phyloP scores from a whole-genome alignment of 192 early-diverging fungal genomes.

The Umbelopsis ramanniana region DNA sequence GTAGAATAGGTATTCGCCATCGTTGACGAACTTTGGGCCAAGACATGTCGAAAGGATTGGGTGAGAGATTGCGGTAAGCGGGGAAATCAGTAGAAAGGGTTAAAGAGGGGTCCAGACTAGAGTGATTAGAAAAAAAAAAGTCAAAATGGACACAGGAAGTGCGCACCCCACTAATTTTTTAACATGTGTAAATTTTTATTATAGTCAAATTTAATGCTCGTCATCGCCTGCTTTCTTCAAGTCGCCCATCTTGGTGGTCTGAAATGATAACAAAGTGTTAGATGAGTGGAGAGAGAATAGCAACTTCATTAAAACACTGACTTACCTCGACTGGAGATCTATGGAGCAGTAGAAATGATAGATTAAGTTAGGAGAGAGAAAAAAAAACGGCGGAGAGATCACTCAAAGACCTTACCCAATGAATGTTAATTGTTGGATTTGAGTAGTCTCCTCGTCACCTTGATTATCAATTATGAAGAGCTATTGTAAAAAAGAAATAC shows the following conservation, averaged over 20 bases:
- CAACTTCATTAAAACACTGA: background rate
- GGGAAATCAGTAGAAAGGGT: background rate
- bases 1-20: background rate
- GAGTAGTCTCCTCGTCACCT: constrained; percentile 81
- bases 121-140: background rate
- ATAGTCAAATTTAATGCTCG: constrained; percentile 8
- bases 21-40: constrained; percentile 11
- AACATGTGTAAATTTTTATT: background rate
- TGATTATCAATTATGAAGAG: constrained; percentile 90
- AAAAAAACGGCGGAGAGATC: background rate
- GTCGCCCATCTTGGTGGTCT: constrained; percentile 47
- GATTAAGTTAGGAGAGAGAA: background rate
- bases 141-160: background rate
- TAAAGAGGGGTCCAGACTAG: background rate
- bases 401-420: constrained; percentile 61
- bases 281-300: background rate
- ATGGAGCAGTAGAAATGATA: background rate
- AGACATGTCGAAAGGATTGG: background rate
- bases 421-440: constrained; percentile 77
- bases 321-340: constrained; percentile 44
- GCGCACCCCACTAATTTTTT: background rate
- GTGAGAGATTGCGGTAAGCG: background rate
- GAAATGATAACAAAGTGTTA: too few relatives aligned
- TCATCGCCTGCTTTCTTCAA: constrained; percentile 48
- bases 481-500: constrained; percentile 29